These are phyloP conservation scores for Aristolochia contorta DNA, from an alignment of 164 flowering plant genomes.

Conservation along the genomic window DNA sequence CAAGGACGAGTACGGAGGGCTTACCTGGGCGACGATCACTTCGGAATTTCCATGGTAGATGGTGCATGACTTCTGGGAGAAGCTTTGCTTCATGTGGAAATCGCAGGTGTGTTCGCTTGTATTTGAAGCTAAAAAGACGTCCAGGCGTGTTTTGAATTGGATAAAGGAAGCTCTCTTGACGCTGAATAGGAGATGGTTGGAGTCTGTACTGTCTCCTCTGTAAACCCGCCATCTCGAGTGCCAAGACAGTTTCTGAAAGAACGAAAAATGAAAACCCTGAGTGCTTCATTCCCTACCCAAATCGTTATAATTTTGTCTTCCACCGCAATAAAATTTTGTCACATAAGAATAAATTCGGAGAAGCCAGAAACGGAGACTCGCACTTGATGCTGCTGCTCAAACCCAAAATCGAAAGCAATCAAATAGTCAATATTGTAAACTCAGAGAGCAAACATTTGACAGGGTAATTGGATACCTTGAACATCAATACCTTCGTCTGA, in stretches of 20 bases:
- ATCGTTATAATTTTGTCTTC: neutral
- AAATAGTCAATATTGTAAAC: neutral
- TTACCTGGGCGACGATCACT: slow-evolving; percentile 24
- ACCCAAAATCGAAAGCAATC: no score
- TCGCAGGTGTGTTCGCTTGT: slow-evolving; percentile 18
- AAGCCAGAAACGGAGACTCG: neutral
- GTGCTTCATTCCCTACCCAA: neutral
- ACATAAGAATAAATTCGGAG: neutral
- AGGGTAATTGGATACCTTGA: neutral
- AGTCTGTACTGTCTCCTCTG: slow-evolving; percentile 20
- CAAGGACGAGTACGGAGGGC: neutral
- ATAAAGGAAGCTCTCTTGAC: slow-evolving; percentile 23
- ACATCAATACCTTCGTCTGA: no score
- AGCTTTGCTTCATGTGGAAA: slow-evolving; percentile 30
- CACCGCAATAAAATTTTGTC: neutral
- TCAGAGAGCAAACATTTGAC: neutral
- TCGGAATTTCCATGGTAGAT: slow-evolving; percentile 16
- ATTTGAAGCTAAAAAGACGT: slow-evolving; percentile 21
- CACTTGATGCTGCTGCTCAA: no score
- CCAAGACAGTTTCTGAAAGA: slow-evolving; percentile 18
- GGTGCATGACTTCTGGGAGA: slow-evolving; percentile 24
- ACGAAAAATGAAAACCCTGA: neutral
- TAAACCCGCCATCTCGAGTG: slow-evolving; percentile 30
- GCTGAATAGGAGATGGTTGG: slow-evolving; percentile 23
- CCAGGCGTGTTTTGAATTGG: slow-evolving; percentile 22